Conservation (phyloP, 2,329 filamentous ascomycete genomes). For the Nigrograna mackinnonii region DNA sequence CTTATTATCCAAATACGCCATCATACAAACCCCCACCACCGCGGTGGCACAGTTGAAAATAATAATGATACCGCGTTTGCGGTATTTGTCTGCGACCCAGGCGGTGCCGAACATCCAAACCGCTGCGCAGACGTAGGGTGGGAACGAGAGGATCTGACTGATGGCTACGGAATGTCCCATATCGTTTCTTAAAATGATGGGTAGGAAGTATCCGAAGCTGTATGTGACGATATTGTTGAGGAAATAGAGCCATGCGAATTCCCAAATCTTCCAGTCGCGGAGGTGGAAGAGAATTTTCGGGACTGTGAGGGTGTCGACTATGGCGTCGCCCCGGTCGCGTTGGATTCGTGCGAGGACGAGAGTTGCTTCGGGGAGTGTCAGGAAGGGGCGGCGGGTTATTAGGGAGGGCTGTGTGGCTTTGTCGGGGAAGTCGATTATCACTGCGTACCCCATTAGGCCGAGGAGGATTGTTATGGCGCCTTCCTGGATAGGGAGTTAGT, state of each 20-base stretch:
- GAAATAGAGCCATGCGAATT: constrained; percentile 27
- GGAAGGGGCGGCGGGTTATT: constrained; percentile 16
- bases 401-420: constrained; percentile 17
- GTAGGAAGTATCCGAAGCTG: constrained; percentile 42
- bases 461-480: constrained; percentile 3
- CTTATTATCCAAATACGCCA: constrained; percentile 9
- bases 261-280: constrained; percentile 29
- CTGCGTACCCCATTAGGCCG: constrained; percentile 9
- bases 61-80: constrained; percentile 16
- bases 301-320: constrained; percentile 9
- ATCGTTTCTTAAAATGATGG: constrained; percentile 40
- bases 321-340: constrained; percentile 38
- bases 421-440: constrained; percentile 26
- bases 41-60: constrained; percentile 9
- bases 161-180: constrained; percentile 40
- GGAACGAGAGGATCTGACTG: constrained; percentile 35
- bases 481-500: background rate
- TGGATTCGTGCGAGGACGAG: constrained; percentile 42
- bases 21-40: constrained; percentile 16
- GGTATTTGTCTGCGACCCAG: constrained; percentile 19
- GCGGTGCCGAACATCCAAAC: constrained; percentile 32
- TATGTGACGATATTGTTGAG: constrained; percentile 32
- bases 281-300: constrained; percentile 10
- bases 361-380: constrained; percentile 14
- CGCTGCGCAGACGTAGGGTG: constrained; percentile 41